Conservation (phyloP, 2,329 filamentous ascomycete genomes). For the Fusarium sp. region DNA sequence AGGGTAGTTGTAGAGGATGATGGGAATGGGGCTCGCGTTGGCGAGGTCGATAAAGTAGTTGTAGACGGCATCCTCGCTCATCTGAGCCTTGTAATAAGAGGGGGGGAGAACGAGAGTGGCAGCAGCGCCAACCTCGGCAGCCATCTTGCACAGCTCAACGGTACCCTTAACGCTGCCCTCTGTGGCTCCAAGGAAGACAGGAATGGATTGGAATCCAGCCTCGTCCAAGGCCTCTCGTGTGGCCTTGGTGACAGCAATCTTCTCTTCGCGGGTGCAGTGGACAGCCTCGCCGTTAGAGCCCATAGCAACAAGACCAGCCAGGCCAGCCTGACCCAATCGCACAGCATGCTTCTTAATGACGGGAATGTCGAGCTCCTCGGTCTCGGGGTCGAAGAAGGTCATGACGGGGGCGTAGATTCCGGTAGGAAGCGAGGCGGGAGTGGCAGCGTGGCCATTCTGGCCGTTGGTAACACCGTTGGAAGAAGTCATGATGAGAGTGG, state of each 20-base stretch:
- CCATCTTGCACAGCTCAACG: slow-evolving; percentile 77
- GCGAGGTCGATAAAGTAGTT: slow-evolving; percentile 81
- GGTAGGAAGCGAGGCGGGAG: slow-evolving; percentile 72
- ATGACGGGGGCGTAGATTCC: slow-evolving; percentile 91
- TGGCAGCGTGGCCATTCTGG: slow-evolving; percentile 44
- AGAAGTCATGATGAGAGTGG: slow-evolving; percentile 42
- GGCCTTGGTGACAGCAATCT: slow-evolving; percentile 77
- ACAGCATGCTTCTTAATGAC: slow-evolving; percentile 84
- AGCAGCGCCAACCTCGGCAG: slow-evolving; percentile 77
- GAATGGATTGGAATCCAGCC: slow-evolving; percentile 79
- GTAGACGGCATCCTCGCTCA: slow-evolving; percentile 78
- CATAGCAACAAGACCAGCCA: slow-evolving; percentile 86
- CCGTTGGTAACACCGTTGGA: slow-evolving; percentile 38
- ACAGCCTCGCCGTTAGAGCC: slow-evolving; percentile 92
- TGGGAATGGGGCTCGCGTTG: slow-evolving; percentile 77
- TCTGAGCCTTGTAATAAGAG: slow-evolving; percentile 82
- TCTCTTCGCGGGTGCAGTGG: slow-evolving; percentile 83
- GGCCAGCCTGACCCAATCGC: slow-evolving; percentile 79
- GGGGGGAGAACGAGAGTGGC: slow-evolving; percentile 84
- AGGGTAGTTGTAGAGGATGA: slow-evolving; percentile 92
- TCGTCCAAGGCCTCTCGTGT: slow-evolving; percentile 85
- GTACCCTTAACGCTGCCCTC: slow-evolving; percentile 85
- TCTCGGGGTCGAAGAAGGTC: slow-evolving; percentile 88
- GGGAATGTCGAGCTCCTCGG: slow-evolving; percentile 85
- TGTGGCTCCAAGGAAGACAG: slow-evolving; percentile 84